Base-by-base conservation (phyloP, 2,329 filamentous ascomycete species). In the Hymenoscyphus occultus region DNA sequence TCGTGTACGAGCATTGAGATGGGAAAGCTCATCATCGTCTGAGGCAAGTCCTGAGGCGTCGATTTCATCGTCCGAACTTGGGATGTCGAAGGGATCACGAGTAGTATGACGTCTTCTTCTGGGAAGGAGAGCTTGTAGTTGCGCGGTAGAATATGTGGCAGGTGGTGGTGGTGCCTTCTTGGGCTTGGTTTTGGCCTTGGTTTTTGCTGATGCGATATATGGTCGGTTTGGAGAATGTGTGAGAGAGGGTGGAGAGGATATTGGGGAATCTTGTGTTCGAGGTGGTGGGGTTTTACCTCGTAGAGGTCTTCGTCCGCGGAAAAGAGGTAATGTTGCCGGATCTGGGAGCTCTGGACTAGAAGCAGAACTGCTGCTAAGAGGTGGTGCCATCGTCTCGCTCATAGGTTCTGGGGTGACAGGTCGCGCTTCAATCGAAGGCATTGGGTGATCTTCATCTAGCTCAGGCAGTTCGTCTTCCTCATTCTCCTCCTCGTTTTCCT, bases 171-270 rank as follows among this genome's bases (percentile, higher is more conserved):
- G 62, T 59, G 66, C 63, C 59, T 66, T 63, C 61, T 66, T 71
- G 32, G 59, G 45, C 48, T 66, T 71, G 6, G 45, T 19, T 32
- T 68, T 72, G 14, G 64, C 58, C 13, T 57, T 57, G 16, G 28
- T 57, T 32, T 57, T 57, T 3, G 54, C 28, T 16, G 54, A 13
- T 6, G 61, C 61, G 59, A 65, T 64, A 16, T 62, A 62, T 22
- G 66, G 68, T 60, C 69, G 66, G 70, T 89, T 88, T 39, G 87
- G 87, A 0, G 87, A 90, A 71, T 89, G 86, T 3, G 86, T 90
- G 3, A 90, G 78, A 0, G 87, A 89, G 0, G 87, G 87, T 0
- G 86, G 87, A 2, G 86, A 89, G 1, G 87, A 89, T 22, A 73
- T 71, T 39, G 73, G 74, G 10, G 74, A 75, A 39, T 72, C 71